Conservation (phyloP, 345 rosid genomes). For the Bruguiera sexangula region DNA sequence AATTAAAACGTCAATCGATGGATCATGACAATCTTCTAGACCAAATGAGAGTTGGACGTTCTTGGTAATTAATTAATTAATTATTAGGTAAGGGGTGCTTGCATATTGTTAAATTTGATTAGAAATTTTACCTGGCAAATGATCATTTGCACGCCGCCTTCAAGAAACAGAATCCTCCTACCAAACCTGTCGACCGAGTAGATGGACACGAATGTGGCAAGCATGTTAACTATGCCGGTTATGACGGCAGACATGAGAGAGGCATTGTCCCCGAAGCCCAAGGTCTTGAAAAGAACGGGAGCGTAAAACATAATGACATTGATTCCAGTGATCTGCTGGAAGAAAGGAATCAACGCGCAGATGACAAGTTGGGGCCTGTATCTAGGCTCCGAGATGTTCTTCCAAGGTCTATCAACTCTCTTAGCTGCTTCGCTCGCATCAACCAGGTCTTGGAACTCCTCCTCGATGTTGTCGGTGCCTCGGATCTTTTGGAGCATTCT, state of each 20-base stretch:
- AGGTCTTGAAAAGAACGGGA: conserved; percentile 64
- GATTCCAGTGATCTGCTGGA: conserved; percentile 77
- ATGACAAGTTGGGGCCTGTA: conserved; percentile 66
- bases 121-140: conserved; percentile 48
- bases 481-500: conserved; percentile 53
- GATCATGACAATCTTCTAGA: too few species aligned
- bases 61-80: too few species aligned
- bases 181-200: conserved; percentile 57
- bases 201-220: conserved; percentile 58
- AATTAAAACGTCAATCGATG: not conserved
- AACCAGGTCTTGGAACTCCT: conserved; percentile 59
- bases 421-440: conserved; percentile 61
- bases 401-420: conserved; percentile 61
- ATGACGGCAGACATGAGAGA: conserved; percentile 69
- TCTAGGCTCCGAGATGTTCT: conserved; percentile 42
- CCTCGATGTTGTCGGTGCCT: conserved; percentile 49
- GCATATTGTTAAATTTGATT: too few species aligned
- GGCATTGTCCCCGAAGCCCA: conserved; percentile 68
- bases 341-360: conserved; percentile 52
- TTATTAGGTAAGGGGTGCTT: not conserved
- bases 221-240: conserved; percentile 58
- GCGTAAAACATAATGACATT: conserved; percentile 76
- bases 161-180: conserved; percentile 58
- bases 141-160: conserved; percentile 73
- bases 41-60: too few species aligned